These are phyloP conservation scores for Pisolithus microcarpus DNA, from an alignment of 768 basidiomycete genomes.

Conservation along the genomic window DNA sequence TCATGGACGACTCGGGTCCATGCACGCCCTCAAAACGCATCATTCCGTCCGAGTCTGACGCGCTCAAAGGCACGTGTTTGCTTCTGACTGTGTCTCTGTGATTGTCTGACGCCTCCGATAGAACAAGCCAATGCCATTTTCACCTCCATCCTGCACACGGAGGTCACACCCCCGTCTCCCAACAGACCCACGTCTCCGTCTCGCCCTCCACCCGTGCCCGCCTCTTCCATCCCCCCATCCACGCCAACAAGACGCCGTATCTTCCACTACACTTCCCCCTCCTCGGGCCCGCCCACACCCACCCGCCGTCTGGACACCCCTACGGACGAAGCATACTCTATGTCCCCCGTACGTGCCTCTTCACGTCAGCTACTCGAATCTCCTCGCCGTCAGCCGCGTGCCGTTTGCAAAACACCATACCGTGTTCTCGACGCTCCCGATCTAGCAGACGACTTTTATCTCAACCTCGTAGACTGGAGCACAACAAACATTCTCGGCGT, in stretches of 20 bases:
- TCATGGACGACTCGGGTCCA: slow-evolving; percentile 48
- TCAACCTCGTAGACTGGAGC: slow-evolving; percentile 97
- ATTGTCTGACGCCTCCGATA: slow-evolving; percentile 23
- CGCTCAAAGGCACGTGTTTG: slow-evolving; percentile 51
- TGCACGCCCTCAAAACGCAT: slow-evolving; percentile 58
- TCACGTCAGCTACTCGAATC: slow-evolving; percentile 78
- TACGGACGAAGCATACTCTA: slow-evolving; percentile 81
- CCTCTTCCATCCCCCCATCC: slow-evolving; percentile 36
- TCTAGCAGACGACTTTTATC: slow-evolving; percentile 95
- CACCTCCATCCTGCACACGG: slow-evolving; percentile 65
- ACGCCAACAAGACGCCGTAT: slow-evolving; percentile 51
- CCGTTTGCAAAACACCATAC: slow-evolving; percentile 91
- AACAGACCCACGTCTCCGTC: slow-evolving; percentile 56
- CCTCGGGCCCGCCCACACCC: slow-evolving; percentile 49
- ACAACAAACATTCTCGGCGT: slow-evolving; percentile 93
- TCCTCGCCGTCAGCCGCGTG: slow-evolving; percentile 73
- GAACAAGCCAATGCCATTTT: slow-evolving; percentile 85
- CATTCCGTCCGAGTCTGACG: slow-evolving; percentile 65
- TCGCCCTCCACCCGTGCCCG: slow-evolving; percentile 33
- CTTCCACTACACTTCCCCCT: slow-evolving; percentile 62
- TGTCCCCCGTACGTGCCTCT: slow-evolving; percentile 82
- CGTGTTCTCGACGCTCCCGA: slow-evolving; percentile 96
- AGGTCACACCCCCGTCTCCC: slow-evolving; percentile 69
- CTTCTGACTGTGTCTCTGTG: slow-evolving; percentile 3
- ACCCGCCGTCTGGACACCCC: slow-evolving; percentile 68